Evolutionary conservation across 345 rosid genomes (phyloP), one percentile per base, ranked within the genome.

Genomic region (Gossypioides kirkii): DNA sequence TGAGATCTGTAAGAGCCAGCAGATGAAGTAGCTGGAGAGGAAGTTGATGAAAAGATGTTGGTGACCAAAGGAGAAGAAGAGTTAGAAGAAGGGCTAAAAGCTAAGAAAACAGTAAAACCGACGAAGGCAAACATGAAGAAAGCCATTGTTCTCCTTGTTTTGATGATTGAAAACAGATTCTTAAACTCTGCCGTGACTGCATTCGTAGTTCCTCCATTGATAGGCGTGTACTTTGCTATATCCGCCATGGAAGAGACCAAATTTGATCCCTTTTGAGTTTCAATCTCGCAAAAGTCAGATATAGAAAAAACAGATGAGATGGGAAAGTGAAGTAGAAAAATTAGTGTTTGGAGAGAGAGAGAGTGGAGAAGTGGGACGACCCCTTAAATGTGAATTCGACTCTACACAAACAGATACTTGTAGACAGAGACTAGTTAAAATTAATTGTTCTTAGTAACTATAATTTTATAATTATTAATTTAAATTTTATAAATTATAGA

Each of bases 71-170:
- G 96, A 76, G 87, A 76, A 56, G 87, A 82, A 1, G 86, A 83
- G 74, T 82, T 80, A 0, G 91, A 71, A 77, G 96, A 87, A 67
- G 97, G 92, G 60, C 53, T 80, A 22, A 95, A 88, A 55, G 91
- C 89, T 59, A 95, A 70, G 80, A 90, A 87, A 61, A 82, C 78
- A 61, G 97, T 87, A 73, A 92, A 87, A 65, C 73, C 86, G 43
- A 90, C 87, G 68, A 92, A 88, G 28, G 86, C 86, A 71, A 86
- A 81, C 81, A 84, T 76, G 86, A 88, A 87, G 9, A 88, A 85
- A 61, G 86, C 80, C 4, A 85, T 77, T 22, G 88, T 80, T 77
- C 86, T 84, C 72, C 87, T 82, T 43, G 88, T 85, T 81, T 82
- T 86, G 69, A 83, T 75, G 55, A 82, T 36, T 28, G 85, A 65